Evolutionary conservation across 768 basidiomycete species (phyloP).

Genomic region (Mycena albidolilacea): DNA sequence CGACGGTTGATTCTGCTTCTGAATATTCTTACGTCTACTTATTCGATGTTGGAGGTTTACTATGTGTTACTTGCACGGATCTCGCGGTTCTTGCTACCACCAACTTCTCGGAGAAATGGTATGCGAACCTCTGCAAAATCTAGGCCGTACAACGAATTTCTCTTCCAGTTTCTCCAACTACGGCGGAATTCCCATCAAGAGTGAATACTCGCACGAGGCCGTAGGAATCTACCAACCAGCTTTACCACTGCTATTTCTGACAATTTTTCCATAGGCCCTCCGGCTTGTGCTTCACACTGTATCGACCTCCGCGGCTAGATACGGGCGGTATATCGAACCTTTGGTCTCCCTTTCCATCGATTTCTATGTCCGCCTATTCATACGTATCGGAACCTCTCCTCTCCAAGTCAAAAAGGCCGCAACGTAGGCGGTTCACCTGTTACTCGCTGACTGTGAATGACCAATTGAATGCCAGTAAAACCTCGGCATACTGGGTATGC

Average conservation of each 20-base stretch:
- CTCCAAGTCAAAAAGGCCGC: slow-evolving; percentile 87
- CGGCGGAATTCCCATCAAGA: slow-evolving; percentile 89
- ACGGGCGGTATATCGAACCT: slow-evolving; percentile 93
- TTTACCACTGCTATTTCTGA: slow-evolving; percentile 5
- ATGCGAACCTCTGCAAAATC: slow-evolving; percentile 29
- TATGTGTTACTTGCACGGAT: slow-evolving; percentile 98
- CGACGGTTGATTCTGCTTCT: slow-evolving; percentile 73
- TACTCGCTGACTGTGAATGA: slow-evolving; percentile 22
- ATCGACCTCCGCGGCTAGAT: slow-evolving; percentile 90
- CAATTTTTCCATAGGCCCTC: slow-evolving; percentile 73
- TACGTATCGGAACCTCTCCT: slow-evolving; percentile 81
- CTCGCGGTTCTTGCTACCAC: slow-evolving; percentile 92
- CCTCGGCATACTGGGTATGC: slow-evolving; percentile 89
- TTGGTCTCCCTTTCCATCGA: slow-evolving; percentile 94
- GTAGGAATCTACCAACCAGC: slow-evolving; percentile 59
- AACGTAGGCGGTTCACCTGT: slow-evolving; percentile 65
- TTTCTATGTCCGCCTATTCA: slow-evolving; percentile 95
- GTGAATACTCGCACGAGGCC: slow-evolving; percentile 96
- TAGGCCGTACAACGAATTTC: neutral
- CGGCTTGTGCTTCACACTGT: slow-evolving; percentile 91
- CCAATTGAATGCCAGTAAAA: slow-evolving; percentile 74
- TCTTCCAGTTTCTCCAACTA: slow-evolving; percentile 91
- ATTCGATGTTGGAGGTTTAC: slow-evolving; percentile 70
- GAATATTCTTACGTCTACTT: slow-evolving; percentile 4
- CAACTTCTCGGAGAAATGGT: slow-evolving; percentile 99